Evolutionary conservation across 768 basidiomycete species (phyloP).

Genomic region (Antrodiella citrinella): DNA sequence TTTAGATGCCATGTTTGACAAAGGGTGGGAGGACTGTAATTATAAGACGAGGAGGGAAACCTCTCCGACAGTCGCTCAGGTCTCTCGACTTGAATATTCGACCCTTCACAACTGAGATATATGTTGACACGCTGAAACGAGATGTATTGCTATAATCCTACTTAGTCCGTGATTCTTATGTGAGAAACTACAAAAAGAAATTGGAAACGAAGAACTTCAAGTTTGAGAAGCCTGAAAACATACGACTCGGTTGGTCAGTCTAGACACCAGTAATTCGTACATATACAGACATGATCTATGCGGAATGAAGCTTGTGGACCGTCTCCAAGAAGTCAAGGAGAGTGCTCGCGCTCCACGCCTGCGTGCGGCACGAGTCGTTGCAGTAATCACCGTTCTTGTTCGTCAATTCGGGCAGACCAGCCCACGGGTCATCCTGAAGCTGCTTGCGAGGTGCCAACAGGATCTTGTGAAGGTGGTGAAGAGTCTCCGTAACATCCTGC

Average conservation of each 20-base stretch:
- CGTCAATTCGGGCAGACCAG: slow-evolving; percentile 88
- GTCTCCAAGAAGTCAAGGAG: slow-evolving; percentile 82
- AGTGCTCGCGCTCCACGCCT: slow-evolving; percentile 95
- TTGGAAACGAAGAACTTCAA: not conserved
- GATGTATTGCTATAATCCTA: not conserved
- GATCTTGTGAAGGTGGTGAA: slow-evolving; percentile 72
- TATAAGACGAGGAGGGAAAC: too few relatives aligned
- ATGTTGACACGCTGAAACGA: too few relatives aligned
- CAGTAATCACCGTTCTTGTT: slow-evolving; percentile 81
- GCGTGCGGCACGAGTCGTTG: slow-evolving; percentile 83
- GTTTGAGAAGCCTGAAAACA: not conserved
- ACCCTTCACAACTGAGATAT: too few relatives aligned
- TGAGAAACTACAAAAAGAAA: not conserved
- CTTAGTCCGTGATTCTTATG: not conserved
- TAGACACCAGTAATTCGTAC: not conserved
- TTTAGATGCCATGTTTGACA: slow-evolving; percentile 41
- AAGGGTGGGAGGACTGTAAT: slow-evolving; percentile 48
- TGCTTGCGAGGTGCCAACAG: slow-evolving; percentile 66
- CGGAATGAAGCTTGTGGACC: slow-evolving; percentile 38
- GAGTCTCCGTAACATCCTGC: slow-evolving; percentile 61
- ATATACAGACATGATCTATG: not conserved
- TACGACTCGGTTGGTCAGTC: not conserved
- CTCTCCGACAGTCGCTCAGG: too few relatives aligned
- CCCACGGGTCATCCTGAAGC: slow-evolving; percentile 80
- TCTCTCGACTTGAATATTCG: too few relatives aligned